Percentiles rank a stretch among this genome's conserved stretches.
Evolutionary conservation across 495 filamentous ascomycete genomes (phyloP).

Genomic region (Penicillium bovifimosum): DNA sequence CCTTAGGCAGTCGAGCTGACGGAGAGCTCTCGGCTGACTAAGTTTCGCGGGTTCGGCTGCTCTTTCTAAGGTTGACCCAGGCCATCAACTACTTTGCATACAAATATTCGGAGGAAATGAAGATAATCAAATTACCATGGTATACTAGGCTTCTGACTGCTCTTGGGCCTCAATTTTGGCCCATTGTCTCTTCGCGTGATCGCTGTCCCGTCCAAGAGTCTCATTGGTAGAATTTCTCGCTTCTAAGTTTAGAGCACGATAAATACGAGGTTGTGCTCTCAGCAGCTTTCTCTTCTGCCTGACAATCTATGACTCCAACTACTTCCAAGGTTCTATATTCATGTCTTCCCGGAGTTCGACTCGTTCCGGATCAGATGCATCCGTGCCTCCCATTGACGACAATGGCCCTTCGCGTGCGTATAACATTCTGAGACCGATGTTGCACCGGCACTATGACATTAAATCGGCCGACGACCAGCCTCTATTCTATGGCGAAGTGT

Average conservation of each 20-base stretch:
- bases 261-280: not conserved
- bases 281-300: not conserved
- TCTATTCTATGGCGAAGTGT: constrained; percentile 13
- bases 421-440: constrained; percentile 7
- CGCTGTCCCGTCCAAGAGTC: not conserved
- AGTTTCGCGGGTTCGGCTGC: not conserved
- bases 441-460: constrained; percentile 16
- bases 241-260: not conserved
- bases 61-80: not conserved
- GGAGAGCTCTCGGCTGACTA: constrained; percentile 33
- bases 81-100: not conserved
- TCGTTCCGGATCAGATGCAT: constrained; percentile 7
- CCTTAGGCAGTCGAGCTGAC: constrained; percentile 39
- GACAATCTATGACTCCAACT: not conserved
- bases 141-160: not conserved
- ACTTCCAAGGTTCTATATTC: not conserved
- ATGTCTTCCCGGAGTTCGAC: constrained; percentile 8
- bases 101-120: not conserved
- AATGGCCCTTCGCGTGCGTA: constrained; percentile 6
- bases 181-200: not conserved
- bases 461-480: constrained; percentile 9
- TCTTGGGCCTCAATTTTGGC: not conserved
- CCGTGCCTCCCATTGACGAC: constrained; percentile 1
- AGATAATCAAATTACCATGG: not conserved
- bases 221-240: constrained; percentile 2